Evolutionary conservation across 371 early-diverging fungal genomes (phyloP).

Genomic region (Mortierella sp.): DNA sequence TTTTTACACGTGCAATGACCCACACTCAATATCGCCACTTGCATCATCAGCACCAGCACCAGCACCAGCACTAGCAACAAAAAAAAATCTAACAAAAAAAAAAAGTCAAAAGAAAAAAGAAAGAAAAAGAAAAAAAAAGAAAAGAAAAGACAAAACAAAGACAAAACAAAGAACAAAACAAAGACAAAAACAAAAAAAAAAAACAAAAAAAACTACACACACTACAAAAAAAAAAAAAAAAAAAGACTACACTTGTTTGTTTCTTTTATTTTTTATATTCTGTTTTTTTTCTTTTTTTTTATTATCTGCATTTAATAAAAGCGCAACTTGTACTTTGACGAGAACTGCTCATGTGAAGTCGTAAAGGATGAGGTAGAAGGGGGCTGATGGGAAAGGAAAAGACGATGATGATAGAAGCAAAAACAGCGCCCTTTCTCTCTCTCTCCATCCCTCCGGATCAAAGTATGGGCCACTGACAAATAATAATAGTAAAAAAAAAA

Average conservation of each 20-base stretch:
- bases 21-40: too few species aligned
- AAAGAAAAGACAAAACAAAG: slow-evolving; percentile 3
- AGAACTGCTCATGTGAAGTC: too few species aligned
- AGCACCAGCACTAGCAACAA: slow-evolving; percentile 12
- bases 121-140: not conserved
- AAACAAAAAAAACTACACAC: not conserved
- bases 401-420: too few species aligned
- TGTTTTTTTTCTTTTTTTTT: slow-evolving; percentile 1
- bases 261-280: not conserved
- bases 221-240: not conserved
- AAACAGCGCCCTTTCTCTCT: too few species aligned
- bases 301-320: not conserved
- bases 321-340: not conserved
- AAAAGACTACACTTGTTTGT: not conserved
- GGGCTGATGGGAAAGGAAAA: too few species aligned
- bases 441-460: too few species aligned
- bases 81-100: not conserved
- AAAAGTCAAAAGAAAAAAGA: not conserved
- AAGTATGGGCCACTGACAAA: too few species aligned
- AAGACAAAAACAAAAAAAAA: not conserved
- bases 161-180: not conserved
- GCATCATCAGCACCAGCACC: slow-evolving; percentile 9
- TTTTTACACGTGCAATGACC: too few species aligned
- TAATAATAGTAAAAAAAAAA: too few species aligned
- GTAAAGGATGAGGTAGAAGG: too few species aligned